Percentiles rank a stretch among this genome's conserved stretches.
Evolutionary conservation across 495 filamentous ascomycete species (phyloP).

Genomic region (Alectoria sarmentosa): DNA sequence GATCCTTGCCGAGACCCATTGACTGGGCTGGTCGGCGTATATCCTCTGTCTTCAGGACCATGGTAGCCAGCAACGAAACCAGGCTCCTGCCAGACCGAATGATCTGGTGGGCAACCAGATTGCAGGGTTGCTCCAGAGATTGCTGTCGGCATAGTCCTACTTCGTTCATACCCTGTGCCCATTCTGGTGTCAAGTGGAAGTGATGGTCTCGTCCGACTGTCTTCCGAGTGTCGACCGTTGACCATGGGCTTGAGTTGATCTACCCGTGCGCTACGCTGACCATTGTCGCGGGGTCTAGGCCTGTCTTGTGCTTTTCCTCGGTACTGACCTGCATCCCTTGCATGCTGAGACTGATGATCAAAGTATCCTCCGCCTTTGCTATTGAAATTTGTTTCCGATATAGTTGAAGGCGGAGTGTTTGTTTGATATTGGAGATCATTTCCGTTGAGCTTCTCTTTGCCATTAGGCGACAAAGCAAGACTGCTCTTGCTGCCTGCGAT

Average conservation of each 20-base stretch:
- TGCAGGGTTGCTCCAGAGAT: constrained; percentile 15
- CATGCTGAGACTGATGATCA: not conserved
- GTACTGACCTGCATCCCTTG: constrained; percentile 3
- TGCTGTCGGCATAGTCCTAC: constrained; percentile 24
- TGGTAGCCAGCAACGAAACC: constrained; percentile 29
- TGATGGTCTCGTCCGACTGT: constrained; percentile 15
- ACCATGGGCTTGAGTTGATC: constrained; percentile 14
- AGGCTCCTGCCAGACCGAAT: constrained; percentile 28
- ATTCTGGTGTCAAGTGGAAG: constrained; percentile 3
- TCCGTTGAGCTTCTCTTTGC: not conserved
- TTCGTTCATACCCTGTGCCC: constrained; percentile 18
- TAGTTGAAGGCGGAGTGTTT: not conserved
- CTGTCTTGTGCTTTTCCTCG: constrained; percentile 9
- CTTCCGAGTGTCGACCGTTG: constrained; percentile 16
- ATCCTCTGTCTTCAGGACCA: constrained; percentile 26
- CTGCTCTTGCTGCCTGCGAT: constrained; percentile 26
- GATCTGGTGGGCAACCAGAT: constrained; percentile 5
- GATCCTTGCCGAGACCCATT: not conserved
- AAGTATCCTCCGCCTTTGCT: constrained; percentile 1
- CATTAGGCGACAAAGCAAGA: not conserved
- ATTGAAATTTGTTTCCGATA: not conserved
- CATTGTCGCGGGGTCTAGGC: constrained; percentile 6
- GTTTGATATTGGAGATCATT: not conserved
- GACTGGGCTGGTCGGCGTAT: constrained; percentile 12
- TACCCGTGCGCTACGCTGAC: not conserved